These are phyloP conservation scores for Calonectria pseudoreteaudii DNA, from an alignment of 2,329 filamentous ascomycete genomes.

Conservation along the genomic window DNA sequence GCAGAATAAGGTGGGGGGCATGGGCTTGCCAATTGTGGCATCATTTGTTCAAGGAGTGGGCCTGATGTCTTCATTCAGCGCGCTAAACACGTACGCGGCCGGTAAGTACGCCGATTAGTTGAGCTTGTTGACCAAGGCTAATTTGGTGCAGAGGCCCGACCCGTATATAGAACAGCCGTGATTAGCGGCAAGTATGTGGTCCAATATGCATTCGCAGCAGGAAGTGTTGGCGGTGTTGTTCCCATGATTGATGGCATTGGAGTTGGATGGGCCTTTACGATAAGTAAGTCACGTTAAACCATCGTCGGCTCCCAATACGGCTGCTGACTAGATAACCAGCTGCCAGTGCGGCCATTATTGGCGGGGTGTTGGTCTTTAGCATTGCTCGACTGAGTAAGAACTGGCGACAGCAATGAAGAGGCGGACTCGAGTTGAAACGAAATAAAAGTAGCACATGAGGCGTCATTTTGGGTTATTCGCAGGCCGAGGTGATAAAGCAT, in stretches of 20 bases:
- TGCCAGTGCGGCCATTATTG: slow-evolving; percentile 22
- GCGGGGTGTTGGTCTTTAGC: slow-evolving; percentile 27
- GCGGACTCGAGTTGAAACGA: neutral
- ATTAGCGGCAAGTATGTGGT: slow-evolving; percentile 43
- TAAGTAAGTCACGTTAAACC: slow-evolving; percentile 25
- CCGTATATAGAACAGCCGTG: slow-evolving; percentile 38
- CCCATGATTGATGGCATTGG: slow-evolving; percentile 40
- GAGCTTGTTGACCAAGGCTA: neutral
- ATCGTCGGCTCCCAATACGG: accelerated
- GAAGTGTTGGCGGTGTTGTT: slow-evolving; percentile 40
- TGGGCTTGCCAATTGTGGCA: slow-evolving; percentile 49
- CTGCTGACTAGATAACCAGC: slow-evolving; percentile 20
- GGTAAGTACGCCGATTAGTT: slow-evolving; percentile 34
- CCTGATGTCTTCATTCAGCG: slow-evolving; percentile 52
- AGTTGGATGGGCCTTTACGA: slow-evolving; percentile 41
- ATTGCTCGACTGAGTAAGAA: slow-evolving; percentile 36
- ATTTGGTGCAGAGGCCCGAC: slow-evolving; percentile 32
- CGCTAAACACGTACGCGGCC: slow-evolving; percentile 54
- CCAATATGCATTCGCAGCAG: slow-evolving; percentile 41
- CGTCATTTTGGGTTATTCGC: neutral
- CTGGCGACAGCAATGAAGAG: slow-evolving; percentile 31
- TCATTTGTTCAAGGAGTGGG: slow-evolving; percentile 49
- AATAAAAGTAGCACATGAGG: neutral
- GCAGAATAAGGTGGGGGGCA: slow-evolving; percentile 45
- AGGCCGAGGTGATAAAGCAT: neutral